A percentile compares a stretch with the other conserved stretches of the same genome.
phyloP scores from a whole-genome alignment of 495 filamentous ascomycete genomes.

The Trichoderma parareesei region DNA sequence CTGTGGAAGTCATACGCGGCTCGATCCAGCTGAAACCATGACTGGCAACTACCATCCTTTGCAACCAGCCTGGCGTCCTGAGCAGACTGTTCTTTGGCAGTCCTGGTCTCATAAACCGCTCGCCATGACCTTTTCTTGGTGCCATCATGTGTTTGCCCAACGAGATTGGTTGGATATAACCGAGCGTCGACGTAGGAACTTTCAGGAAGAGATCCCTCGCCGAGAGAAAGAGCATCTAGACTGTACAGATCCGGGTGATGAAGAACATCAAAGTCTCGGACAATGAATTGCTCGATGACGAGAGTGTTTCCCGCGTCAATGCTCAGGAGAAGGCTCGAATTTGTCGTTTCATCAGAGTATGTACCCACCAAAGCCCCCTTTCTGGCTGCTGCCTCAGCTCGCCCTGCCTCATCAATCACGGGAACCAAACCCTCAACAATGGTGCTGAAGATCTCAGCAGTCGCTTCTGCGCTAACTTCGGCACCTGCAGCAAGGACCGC shows the following conservation, averaged over 20 bases:
- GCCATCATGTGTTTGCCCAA: constrained; percentile 10
- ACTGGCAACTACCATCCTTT: constrained; percentile 22
- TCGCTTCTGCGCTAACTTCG: constrained; percentile 20
- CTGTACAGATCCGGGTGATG: constrained; percentile 22
- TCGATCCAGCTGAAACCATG: constrained; percentile 28
- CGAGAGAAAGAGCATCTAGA: constrained; percentile 10
- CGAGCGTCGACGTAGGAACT: constrained; percentile 17
- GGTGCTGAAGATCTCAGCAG: constrained; percentile 24
- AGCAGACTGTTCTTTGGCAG: constrained; percentile 17
- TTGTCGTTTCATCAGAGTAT: constrained; percentile 26
- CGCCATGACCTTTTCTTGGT: constrained; percentile 22
- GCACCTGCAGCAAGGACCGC: constrained; percentile 36
- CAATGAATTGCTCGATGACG: constrained; percentile 30
- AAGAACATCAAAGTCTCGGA: constrained; percentile 34
- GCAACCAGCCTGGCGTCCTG: constrained; percentile 21
- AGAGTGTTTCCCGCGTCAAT: constrained; percentile 38
- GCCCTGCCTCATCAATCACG: constrained; percentile 37
- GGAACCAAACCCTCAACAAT: constrained; percentile 32
- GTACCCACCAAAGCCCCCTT: constrained; percentile 28
- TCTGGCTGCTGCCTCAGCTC: constrained; percentile 24
- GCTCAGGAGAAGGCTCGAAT: constrained; percentile 35
- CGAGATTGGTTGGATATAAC: constrained; percentile 24
- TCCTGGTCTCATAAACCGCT: constrained; percentile 21
- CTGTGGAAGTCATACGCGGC: constrained; percentile 17
- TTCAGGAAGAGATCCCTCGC: constrained; percentile 2